Percentiles rank a stretch among this genome's conserved stretches.
Conservation (phyloP, 2,329 filamentous ascomycete species). For the Monosporascus sp. region DNA sequence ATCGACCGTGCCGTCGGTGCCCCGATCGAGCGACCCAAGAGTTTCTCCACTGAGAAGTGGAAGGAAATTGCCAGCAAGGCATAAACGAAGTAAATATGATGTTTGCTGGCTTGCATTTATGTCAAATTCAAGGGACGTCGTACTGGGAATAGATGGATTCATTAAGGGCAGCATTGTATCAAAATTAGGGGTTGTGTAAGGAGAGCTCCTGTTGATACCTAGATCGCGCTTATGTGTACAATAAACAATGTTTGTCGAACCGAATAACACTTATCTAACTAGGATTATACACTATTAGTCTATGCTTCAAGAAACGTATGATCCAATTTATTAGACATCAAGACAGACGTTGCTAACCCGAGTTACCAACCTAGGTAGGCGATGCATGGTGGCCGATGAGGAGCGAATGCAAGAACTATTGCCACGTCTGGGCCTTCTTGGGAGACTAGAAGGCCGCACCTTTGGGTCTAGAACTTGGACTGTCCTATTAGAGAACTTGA, state of each 20-base stretch:
- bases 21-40: slow-evolving; percentile 98
- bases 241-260: slow-evolving; percentile 8
- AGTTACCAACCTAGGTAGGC: too few relatives aligned
- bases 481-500: too few relatives aligned
- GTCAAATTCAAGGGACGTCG: slow-evolving; percentile 12
- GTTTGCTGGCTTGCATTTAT: slow-evolving; percentile 15
- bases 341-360: too few relatives aligned
- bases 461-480: too few relatives aligned
- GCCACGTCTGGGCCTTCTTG: too few relatives aligned
- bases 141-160: slow-evolving; percentile 26
- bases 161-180: slow-evolving; percentile 6
- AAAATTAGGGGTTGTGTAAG: slow-evolving; percentile 10
- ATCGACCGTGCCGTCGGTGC: slow-evolving; percentile 96
- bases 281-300: too few relatives aligned
- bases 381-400: too few relatives aligned
- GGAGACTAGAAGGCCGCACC: too few relatives aligned
- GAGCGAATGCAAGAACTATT: too few relatives aligned
- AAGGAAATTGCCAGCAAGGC: slow-evolving; percentile 89
- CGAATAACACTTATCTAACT: too few relatives aligned
- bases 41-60: slow-evolving; percentile 96
- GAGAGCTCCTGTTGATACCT: slow-evolving; percentile 27
- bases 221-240: slow-evolving; percentile 26
- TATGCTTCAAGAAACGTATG: too few relatives aligned
- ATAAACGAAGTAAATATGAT: slow-evolving; percentile 46
- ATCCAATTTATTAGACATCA: too few relatives aligned